Evolutionary conservation across 495 filamentous ascomycete genomes (phyloP).

Genomic region (Apodospora peruviana): DNA sequence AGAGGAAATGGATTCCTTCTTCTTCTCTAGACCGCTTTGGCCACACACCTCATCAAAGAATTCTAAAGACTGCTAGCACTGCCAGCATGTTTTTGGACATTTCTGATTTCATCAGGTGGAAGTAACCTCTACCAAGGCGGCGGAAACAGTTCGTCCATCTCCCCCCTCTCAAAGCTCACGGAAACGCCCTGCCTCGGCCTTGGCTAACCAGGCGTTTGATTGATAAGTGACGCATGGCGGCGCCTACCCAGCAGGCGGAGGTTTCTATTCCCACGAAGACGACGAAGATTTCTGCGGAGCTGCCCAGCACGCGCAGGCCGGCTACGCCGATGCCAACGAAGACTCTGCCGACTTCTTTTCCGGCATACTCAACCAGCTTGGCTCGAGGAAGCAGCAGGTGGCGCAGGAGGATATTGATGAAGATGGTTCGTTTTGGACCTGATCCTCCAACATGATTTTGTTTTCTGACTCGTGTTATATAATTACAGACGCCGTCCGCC

Average conservation of each 20-base stretch:
- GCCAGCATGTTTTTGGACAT: neutral
- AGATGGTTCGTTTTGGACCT: conserved; percentile 30
- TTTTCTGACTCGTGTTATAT: neutral
- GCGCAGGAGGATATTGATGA: conserved; percentile 55
- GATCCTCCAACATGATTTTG: neutral
- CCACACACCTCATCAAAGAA: neutral
- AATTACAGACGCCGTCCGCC: conserved; percentile 43
- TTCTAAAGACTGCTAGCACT: neutral
- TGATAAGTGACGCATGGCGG: conserved; percentile 32
- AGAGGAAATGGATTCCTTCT: neutral
- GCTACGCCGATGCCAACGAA: conserved; percentile 40
- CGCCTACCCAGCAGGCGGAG: conserved; percentile 32
- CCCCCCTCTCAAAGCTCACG: no score
- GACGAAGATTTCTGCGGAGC: conserved; percentile 47
- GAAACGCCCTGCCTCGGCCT: no score
- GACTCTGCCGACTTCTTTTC: conserved; percentile 46
- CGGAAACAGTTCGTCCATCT: conserved; percentile 11
- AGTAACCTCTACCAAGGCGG: conserved; percentile 7
- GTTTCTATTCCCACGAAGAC: conserved; percentile 28
- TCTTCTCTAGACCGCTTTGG: neutral
- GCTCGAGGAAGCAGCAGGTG: conserved; percentile 43
- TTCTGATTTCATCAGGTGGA: neutral
- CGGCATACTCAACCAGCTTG: conserved; percentile 40
- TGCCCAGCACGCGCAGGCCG: conserved; percentile 44
- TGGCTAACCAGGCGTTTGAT: no score